Base-by-base conservation (phyloP, 2,329 filamentous ascomycete genomes). In the Sporothrix dimorphospora region DNA sequence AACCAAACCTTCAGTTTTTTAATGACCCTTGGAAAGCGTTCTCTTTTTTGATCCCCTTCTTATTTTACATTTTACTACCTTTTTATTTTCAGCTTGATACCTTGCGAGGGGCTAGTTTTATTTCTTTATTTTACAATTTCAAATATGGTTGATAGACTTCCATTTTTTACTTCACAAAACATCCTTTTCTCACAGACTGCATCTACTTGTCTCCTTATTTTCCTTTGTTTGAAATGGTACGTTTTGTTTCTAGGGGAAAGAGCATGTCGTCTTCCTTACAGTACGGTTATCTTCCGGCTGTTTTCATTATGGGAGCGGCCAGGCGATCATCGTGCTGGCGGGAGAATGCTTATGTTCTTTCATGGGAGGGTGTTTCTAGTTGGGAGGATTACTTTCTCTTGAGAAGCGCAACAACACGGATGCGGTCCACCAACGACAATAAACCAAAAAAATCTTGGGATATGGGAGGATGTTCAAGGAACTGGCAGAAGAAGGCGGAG, bases 1-100 rank as follows among this genome's bases (percentile, higher is more conserved):
- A 51, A 55, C 30, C 42, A 6, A 49, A 19, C 12, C 51, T 63
- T 49, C 30, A 34, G 45, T 53, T 65, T 67, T 65, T 61, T 53
- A 70, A 70, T 70, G 53, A 70, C 38, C 30, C 47, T 70, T 30
- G 14, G 38, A 70, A 57, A 57, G 40, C 51, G 47, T 47, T 72
- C 55, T 71, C 30, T 38, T 59, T 40, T 49, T 57, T 53, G 5
- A 27, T 49, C 27, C 47, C 19, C 9, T 45, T 72, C 12, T 61
- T 71, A 6, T 42, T 45, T 55, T 19, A 30, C 27, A 45, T 19
- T 38, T 8, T 42, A 27, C n/a, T 21, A 38, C 6, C n/a, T 66
- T 42, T 12, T 59, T 47, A n/a, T 66, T 66, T 34, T n/a, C 14
- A 11, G 42, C 24, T 40, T 49, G 65, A 67, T 67, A 38, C 27